Percentiles rank a stretch among this genome's conserved stretches.
phyloP scores from a whole-genome alignment of 495 filamentous ascomycete genomes.

The Penicillium salamii region DNA sequence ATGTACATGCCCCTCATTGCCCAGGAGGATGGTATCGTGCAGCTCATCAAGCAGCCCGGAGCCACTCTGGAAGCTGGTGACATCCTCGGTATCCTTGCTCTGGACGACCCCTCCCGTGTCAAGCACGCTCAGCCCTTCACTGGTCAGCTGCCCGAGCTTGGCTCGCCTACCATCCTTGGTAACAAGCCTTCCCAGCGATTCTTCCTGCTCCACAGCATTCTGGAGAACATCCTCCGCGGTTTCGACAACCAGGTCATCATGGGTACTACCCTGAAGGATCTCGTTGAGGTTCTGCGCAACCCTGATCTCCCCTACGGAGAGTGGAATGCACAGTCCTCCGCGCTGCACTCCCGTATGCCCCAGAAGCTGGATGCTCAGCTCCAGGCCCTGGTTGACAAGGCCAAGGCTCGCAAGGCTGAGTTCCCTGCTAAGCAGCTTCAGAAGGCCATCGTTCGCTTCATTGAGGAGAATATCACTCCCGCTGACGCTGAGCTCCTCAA shows the following conservation, averaged over 20 bases:
- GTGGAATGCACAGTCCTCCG: constrained; percentile 92
- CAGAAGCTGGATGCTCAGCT: constrained; percentile 82
- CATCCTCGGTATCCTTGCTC: constrained; percentile 93
- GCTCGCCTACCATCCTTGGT: constrained; percentile 79
- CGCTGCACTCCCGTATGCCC: constrained; percentile 93
- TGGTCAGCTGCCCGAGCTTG: constrained; percentile 84
- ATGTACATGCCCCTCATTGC: constrained; percentile 99
- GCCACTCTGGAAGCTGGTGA: constrained; percentile 97
- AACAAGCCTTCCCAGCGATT: constrained; percentile 92
- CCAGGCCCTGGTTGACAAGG: constrained; percentile 78
- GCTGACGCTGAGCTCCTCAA: constrained; percentile 69
- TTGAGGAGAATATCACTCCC: constrained; percentile 78
- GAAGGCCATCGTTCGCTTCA: constrained; percentile 81
- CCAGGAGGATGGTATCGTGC: constrained; percentile 95
- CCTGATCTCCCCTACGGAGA: constrained; percentile 93
- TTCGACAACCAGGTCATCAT: constrained; percentile 99
- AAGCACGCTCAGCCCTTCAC: constrained; percentile 97
- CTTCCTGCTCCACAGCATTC: constrained; percentile 67
- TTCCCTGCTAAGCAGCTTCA: constrained; percentile 88
- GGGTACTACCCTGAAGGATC: constrained; percentile 79
- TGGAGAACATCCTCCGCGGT: constrained; percentile 86
- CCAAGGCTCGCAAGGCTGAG: constrained; percentile 70
- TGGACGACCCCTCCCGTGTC: constrained; percentile 94
- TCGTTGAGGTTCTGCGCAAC: constrained; percentile 85
- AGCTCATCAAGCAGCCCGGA: constrained; percentile 98